A percentile compares a stretch with the other conserved stretches of the same genome.
Conservation (phyloP, 2,329 filamentous ascomycete species). For the Aspergillus chevalieri region DNA sequence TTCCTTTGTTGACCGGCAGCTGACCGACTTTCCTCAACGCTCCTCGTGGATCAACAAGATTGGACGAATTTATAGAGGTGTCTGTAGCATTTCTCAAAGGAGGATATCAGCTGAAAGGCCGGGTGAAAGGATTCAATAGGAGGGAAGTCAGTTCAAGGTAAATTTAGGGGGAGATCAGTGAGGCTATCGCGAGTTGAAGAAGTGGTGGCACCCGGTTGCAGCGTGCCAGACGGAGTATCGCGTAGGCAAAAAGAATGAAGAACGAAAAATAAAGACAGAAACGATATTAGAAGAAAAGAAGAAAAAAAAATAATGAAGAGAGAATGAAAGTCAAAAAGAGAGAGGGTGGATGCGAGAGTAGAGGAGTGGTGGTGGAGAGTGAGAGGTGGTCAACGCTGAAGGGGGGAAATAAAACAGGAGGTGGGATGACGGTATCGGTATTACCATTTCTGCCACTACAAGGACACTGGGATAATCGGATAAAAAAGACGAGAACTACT, state of each 20-base stretch:
- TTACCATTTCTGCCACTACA: neutral
- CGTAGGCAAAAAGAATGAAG: neutral
- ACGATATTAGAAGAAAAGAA: neutral
- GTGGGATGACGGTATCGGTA: neutral
- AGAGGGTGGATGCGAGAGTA: neutral
- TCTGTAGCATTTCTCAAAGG: too few relatives aligned
- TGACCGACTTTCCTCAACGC: too few relatives aligned
- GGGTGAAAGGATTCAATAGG: too few relatives aligned
- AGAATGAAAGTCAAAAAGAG: neutral
- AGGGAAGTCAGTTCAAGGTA: too few relatives aligned
- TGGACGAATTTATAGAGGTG: too few relatives aligned
- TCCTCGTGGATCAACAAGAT: too few relatives aligned
- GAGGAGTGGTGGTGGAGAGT: neutral
- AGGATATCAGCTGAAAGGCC: too few relatives aligned
- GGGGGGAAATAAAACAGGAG: neutral
- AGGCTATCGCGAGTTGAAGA: too few relatives aligned
- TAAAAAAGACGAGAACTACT: neutral
- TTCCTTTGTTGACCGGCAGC: too few relatives aligned
- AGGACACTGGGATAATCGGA: neutral
- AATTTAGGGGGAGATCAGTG: too few relatives aligned
- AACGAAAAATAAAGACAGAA: neutral
- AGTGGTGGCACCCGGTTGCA: neutral
- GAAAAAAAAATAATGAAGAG: neutral
- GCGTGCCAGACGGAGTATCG: neutral
- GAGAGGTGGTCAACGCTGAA: neutral